Evolutionary conservation across 306 rosid species (phyloP), one percentile per base, ranked within the genome.

Genomic region (Geum urbanum): DNA sequence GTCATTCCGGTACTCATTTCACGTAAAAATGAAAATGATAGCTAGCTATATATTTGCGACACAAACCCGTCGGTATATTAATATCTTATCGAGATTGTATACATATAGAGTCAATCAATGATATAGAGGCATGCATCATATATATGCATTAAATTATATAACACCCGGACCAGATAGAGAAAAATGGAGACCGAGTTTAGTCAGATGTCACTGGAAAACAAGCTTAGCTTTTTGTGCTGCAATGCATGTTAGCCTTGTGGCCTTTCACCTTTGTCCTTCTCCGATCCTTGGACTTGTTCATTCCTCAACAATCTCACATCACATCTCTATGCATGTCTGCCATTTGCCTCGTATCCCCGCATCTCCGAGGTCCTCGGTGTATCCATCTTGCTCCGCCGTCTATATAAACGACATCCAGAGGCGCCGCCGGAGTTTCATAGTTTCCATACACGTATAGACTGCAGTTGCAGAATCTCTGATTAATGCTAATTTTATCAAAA

Each of bases 171-270:
- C 27, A 12, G 63, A 57, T 11, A 27, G 6, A 5, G n/a, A 57
- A 1, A 16, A 5, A 55, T 10, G 15, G 11, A 56, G 40, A 5
- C 0, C 12, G 2, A 13, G 43, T n/a, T 6, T 6, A 13, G 63
- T 57, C 43, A 57, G 63, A 67, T 18, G 72, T 67, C 72, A 67
- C 10, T 67, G 18, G 53, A 20, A 55, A 55, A 19, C 19, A 19
- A 3, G 16, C 60, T 10, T 22, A 55, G 32, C 20, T 39, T 67
- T 50, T 11, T 35, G 8, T 67, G 72, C 60, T 51, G 16, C 60
- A 10, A 27, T 55, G 72, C 62, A 68, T 52, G 72, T 19, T 39
- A 40, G 72, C 35, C 50, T 68, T 52, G 40, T 68, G 62, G 62
- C 72, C 27, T 7, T 39, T 40, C 4, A 12, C 35, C 24, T 20